Percentiles rank a stretch among this genome's conserved stretches.
Evolutionary conservation across 202 grass and related monocot genomes (phyloP).

Genomic region (Panicum virgatum): DNA sequence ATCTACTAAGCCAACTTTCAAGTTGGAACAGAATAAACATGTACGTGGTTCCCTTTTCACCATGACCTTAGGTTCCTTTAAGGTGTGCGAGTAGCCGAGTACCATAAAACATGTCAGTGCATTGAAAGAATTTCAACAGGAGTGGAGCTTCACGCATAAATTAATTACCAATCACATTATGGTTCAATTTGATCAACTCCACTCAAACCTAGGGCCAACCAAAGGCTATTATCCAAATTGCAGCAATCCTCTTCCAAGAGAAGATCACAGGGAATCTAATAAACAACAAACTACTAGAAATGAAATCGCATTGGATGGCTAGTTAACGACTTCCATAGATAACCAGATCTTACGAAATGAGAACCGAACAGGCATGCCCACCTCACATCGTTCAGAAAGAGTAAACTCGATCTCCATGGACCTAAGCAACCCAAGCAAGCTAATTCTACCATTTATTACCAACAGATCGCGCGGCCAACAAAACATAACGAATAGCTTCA

Average conservation of each 20-base stretch:
- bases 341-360: conserved; percentile 12
- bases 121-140: conserved; percentile 1
- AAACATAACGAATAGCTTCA: background rate
- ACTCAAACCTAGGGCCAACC: too few species aligned
- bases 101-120: background rate
- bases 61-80: background rate
- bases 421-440: background rate
- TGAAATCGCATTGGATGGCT: background rate
- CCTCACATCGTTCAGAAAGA: background rate
- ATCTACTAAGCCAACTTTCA: conserved; percentile 7
- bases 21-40: conserved; percentile 4
- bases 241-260: too few species aligned
- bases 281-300: background rate
- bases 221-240: too few species aligned
- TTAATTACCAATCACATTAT: background rate
- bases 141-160: background rate
- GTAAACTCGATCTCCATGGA: background rate
- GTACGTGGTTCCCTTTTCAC: background rate
- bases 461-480: background rate
- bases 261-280: background rate
- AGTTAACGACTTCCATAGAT: background rate
- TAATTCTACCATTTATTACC: background rate
- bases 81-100: rapidly evolving
- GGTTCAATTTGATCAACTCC: background rate
- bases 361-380: background rate